These are phyloP conservation scores for Dittrichia graveolens DNA, from an alignment of 129 eudicot genomes.

Conservation along the genomic window DNA sequence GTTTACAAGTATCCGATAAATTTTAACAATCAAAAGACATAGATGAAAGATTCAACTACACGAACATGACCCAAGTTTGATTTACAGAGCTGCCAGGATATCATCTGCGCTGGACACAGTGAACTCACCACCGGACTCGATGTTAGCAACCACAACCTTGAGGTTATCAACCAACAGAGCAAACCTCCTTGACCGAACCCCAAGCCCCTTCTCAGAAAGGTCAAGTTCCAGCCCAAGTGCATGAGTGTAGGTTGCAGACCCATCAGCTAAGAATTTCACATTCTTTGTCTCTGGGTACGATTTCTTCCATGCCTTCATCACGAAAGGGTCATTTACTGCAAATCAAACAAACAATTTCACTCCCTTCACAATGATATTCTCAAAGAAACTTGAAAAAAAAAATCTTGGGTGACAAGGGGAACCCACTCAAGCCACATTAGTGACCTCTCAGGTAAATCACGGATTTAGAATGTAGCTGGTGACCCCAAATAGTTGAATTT, in stretches of 20 bases:
- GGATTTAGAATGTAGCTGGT: no score
- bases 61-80: not conserved
- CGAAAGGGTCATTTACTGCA: slow-evolving; percentile 81
- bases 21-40: no score
- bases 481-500: not conserved
- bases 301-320: slow-evolving; percentile 97
- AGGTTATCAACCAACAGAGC: slow-evolving; percentile 82
- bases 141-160: slow-evolving; percentile 71
- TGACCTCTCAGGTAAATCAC: no score
- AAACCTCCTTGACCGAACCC: slow-evolving; percentile 73
- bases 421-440: no score
- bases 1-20: no score
- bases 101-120: slow-evolving; percentile 87
- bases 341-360: not conserved
- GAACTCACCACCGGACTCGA: slow-evolving; percentile 87
- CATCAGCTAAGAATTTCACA: slow-evolving; percentile 85
- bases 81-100: slow-evolving; percentile 65
- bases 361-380: no score
- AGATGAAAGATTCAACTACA: not conserved
- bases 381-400: no score
- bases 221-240: slow-evolving; percentile 94
- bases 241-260: slow-evolving; percentile 69
- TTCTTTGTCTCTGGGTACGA: slow-evolving; percentile 79
- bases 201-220: slow-evolving; percentile 80
- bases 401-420: no score